Conservation (phyloP, 208 protist genomes). For the Crithidia brevicula region DNA sequence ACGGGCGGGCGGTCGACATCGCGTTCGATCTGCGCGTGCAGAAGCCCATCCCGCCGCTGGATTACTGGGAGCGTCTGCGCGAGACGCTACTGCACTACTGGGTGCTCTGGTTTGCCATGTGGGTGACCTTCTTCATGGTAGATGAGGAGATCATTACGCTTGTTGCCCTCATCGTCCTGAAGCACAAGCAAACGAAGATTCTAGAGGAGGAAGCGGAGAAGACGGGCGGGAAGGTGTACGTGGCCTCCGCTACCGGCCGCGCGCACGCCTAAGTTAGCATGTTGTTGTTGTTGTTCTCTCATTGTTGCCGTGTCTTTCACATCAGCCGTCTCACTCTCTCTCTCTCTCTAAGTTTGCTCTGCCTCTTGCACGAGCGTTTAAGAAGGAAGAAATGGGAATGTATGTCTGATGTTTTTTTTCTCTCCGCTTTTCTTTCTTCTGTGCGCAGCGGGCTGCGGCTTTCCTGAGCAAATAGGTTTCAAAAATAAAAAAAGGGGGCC, state of each 20-base stretch:
- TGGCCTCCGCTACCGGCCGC: constrained; percentile 67
- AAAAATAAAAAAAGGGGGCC: no score
- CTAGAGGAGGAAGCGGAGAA: constrained; percentile 82
- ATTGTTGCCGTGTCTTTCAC: background rate
- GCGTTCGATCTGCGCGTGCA: constrained; percentile 67
- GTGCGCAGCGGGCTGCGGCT: no score
- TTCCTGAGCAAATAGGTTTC: no score
- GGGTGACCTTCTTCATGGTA: constrained; percentile 91
- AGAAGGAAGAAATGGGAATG: no score
- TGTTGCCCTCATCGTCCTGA: constrained; percentile 82
- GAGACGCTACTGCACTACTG: constrained; percentile 88
- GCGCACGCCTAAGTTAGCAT: constrained; percentile 30
- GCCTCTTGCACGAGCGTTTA: no score
- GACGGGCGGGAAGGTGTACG: constrained; percentile 87
- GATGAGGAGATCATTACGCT: constrained; percentile 92
- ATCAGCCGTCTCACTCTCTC: constrained; percentile 8
- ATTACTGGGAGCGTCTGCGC: constrained; percentile 79
- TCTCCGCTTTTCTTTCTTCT: no score
- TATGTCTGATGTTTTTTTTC: no score
- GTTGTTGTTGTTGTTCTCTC: background rate
- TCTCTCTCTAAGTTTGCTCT: no score
- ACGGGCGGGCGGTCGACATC: constrained; percentile 33
- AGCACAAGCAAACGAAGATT: constrained; percentile 78
- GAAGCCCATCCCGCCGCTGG: constrained; percentile 65
- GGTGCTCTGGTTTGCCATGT: constrained; percentile 89